phyloP scores from a whole-genome alignment of 2,329 filamentous ascomycete species.

The Trichoderma cornu-damae region DNA sequence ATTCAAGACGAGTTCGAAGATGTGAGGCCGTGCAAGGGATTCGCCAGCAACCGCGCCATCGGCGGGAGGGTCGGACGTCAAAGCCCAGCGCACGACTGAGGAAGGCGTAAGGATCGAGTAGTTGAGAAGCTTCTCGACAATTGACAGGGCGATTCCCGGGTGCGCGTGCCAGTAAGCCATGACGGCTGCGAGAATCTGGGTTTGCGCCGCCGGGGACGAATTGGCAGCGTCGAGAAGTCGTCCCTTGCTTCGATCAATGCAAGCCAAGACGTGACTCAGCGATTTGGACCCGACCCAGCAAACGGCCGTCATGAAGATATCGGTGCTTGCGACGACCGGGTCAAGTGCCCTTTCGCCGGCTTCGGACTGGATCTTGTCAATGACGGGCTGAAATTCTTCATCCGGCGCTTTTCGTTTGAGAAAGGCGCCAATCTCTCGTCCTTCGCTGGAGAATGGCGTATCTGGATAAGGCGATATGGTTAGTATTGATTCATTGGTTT shows the following conservation, averaged over 20 bases:
- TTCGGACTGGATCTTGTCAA: conserved; percentile 75
- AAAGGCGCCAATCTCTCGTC: conserved; percentile 72
- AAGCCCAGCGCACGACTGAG: conserved; percentile 84
- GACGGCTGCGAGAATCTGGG: conserved; percentile 85
- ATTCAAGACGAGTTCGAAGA: conserved; percentile 85
- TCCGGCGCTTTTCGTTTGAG: conserved; percentile 80
- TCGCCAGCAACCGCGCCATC: conserved; percentile 51
- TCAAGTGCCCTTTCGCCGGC: conserved; percentile 69
- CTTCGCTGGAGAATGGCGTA: conserved; percentile 77
- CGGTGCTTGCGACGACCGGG: conserved; percentile 78
- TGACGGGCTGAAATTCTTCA: conserved; percentile 76
- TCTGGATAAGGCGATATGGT: conserved; percentile 42
- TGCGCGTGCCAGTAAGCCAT: conserved; percentile 92
- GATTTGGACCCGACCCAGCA: conserved; percentile 94
- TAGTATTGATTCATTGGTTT: not conserved
- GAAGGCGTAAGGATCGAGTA: conserved; percentile 88
- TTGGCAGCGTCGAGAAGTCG: conserved; percentile 74
- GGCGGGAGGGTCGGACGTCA: conserved; percentile 55
- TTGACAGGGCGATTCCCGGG: conserved; percentile 83
- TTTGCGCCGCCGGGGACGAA: conserved; percentile 67
- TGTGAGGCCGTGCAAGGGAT: conserved; percentile 65
- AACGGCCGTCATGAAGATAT: conserved; percentile 89
- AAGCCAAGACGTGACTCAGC: conserved; percentile 89
- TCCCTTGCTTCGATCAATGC: conserved; percentile 91
- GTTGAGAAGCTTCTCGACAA: conserved; percentile 94